Evolutionary conservation across 352 stramenopile genomes (phyloP), one percentile per base, ranked within the genome.

Genomic region (Phytophthora cryptogea): DNA sequence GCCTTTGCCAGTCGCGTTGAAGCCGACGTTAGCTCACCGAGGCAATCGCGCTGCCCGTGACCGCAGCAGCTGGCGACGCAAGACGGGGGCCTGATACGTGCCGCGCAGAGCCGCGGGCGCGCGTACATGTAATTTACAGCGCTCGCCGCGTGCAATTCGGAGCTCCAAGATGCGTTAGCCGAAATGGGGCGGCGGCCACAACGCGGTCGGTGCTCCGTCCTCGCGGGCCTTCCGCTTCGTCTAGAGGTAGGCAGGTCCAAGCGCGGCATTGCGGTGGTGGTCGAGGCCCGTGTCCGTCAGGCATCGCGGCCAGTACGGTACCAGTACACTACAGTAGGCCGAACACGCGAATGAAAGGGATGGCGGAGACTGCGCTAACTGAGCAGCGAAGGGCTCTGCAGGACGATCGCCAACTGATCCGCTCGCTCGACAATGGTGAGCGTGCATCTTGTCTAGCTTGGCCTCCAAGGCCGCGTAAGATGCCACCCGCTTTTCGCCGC

Each of bases 51-150:
- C 40, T 43, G 41, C 27, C 46, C 49, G 50, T 74, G 62, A 65
- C 61, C 61, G 40, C 32, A 14, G 28, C 66, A 74, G 66, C 66
- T 61, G 63, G 33, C 31, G 20, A 27, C 23, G 16, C 51, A 61
- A 72, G 59, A 68, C 59, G 59, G 53, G n/a, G 59, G 37, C 49
- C 51, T 70, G 54, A 64, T 70, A 68, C 66, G 66, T 74, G 66
- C 66, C 30, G 55, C 46, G 66, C 47, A 74, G 61, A 74, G 61
- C 43, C 61, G 36, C 10, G 37, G 39, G 20, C 20, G 2, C 20
- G 61, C 30, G 6, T 5, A 2, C 35, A 27, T 54, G 46, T 67
- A 74, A 64, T 68, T 64, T 66, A 55, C 45, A 43, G n/a, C 36
- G 47, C 32, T 37, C 14, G 32, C 9, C 14, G 32, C 32, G 9